Evolutionary conservation across 2,329 filamentous ascomycete species (phyloP), one percentile per base, ranked within the genome.

Genomic region (Saccharata proteae): DNA sequence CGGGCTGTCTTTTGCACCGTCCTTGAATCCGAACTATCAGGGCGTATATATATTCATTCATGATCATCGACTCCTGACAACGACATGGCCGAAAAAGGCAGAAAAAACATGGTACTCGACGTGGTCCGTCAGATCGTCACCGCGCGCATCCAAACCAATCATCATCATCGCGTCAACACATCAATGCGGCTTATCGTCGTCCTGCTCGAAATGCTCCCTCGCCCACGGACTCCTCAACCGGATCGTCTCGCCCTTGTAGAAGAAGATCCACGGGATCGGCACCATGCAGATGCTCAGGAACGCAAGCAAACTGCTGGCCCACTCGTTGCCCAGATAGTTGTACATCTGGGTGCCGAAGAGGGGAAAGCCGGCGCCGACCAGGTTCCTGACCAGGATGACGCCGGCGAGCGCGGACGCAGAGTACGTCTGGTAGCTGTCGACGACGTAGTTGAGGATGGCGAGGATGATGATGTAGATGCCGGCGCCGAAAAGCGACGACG

Each of bases 241-340:
- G 16, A 43, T 44, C 29, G 47, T 31, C 22, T 43, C 39, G 4
- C 55, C 54, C 34, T 43, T 48, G 22, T 48, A 50, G 30, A 55
- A 59, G 34, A 59, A 56, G 8, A 60, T 40, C 22, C 57, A 55
- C 2, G 56, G 57, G 15, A 57, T 52, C 3, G 53, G 52, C 3
- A 55, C 48, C 13, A 60, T 39, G 7, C 50, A 27, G 5, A 58
- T 40, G 7, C 52, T 51, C 14, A 61, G 29, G 26, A 60, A 59
- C 1, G 48, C 57, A 10, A 60, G 32, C 22, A 59, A 28, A 37
- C 48, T 55, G 3, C 48, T 49, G 2, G 53, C 57, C 55, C 54
- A 61, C 32, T 46, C 47, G 14, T 50, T 45, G 5, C 48, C 52
- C 21, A 60, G 33, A 5, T 42, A 42, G 20, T 49, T 34, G 26